phyloP scores from a whole-genome alignment of 257 asterid species.

The Fraxinus americana region DNA sequence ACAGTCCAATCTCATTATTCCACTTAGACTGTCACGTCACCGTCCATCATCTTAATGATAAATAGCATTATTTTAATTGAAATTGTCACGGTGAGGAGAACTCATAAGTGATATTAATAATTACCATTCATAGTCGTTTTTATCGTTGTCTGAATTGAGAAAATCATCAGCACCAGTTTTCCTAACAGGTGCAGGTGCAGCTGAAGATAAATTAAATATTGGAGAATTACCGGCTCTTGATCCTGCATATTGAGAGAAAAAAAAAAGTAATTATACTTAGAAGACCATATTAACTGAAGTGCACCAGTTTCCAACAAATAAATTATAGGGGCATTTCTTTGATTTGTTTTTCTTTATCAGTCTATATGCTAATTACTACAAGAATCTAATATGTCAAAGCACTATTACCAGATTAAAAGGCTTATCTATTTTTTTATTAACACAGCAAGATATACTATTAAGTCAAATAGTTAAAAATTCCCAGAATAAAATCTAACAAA shows the following conservation, averaged over 20 bases:
- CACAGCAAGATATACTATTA: slow-evolving; percentile 22
- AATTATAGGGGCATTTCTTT: not conserved
- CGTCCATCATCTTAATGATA: too few species aligned
- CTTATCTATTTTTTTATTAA: slow-evolving; percentile 13
- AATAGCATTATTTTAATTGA: too few species aligned
- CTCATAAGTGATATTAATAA: slow-evolving; percentile 17
- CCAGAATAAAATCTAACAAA: slow-evolving; percentile 33
- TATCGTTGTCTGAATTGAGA: slow-evolving; percentile 92
- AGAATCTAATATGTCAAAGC: not conserved
- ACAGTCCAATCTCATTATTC: too few species aligned
- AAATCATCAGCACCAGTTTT: slow-evolving; percentile 91
- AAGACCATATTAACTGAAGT: not conserved
- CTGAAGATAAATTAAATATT: slow-evolving; percentile 58
- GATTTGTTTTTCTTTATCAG: not conserved
- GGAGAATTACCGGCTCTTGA: slow-evolving; percentile 61
- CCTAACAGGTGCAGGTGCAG: slow-evolving; percentile 53
- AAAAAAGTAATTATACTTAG: not conserved
- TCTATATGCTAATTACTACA: not conserved
- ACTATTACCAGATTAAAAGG: not conserved
- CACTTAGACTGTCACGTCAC: too few species aligned
- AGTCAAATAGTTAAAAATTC: slow-evolving; percentile 23
- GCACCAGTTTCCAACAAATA: not conserved
- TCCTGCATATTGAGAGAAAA: slow-evolving; percentile 52
- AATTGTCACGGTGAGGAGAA: not conserved
- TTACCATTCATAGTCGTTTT: slow-evolving; percentile 98